phyloP scores from a whole-genome alignment of 164 flowering plant genomes.

The Malania oleifera region DNA sequence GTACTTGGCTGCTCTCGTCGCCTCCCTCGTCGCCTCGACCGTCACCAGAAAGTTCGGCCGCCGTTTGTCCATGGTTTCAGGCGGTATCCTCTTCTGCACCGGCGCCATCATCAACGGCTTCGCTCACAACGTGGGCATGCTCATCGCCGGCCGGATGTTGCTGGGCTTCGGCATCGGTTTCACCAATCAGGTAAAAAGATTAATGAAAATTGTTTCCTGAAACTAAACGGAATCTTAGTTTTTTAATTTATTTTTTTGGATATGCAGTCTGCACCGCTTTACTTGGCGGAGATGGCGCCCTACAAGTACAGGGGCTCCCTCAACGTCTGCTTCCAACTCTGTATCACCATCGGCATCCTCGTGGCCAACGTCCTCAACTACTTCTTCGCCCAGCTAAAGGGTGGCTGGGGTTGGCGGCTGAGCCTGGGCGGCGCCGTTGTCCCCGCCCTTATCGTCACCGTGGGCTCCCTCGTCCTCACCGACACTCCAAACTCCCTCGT shows the following conservation, averaged over 20 bases:
- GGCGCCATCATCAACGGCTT: constrained; percentile 18
- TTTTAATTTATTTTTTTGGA: too few relatives aligned
- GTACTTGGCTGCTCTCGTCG: constrained; percentile 19
- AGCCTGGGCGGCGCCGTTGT: constrained; percentile 20
- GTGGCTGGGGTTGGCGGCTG: constrained; percentile 18
- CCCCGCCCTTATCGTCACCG: constrained; percentile 14
- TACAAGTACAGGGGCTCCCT: constrained; percentile 12
- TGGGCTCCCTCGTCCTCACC: constrained; percentile 15
- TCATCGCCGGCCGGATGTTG: constrained; percentile 21
- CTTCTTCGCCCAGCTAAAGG: constrained; percentile 6
- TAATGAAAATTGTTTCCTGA: too few relatives aligned
- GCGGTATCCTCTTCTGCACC: constrained; percentile 11
- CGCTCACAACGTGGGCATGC: constrained; percentile 17
- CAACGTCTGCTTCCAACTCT: constrained; percentile 9
- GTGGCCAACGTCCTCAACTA: constrained; percentile 14
- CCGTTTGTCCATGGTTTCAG: constrained; percentile 11
- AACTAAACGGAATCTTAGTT: too few relatives aligned
- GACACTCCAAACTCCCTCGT: constrained; percentile 25
- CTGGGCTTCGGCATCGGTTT: constrained; percentile 26
- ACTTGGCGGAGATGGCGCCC: constrained; percentile 16
- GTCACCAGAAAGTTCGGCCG: constrained; percentile 14
- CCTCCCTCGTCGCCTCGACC: constrained; percentile 17
- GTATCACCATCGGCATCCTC: constrained; percentile 15
- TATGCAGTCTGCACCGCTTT: constrained; percentile 12
- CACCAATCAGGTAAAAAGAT: constrained; percentile 16